Conservation (phyloP, 768 basidiomycete species). For the Tephrocybe sp. region DNA sequence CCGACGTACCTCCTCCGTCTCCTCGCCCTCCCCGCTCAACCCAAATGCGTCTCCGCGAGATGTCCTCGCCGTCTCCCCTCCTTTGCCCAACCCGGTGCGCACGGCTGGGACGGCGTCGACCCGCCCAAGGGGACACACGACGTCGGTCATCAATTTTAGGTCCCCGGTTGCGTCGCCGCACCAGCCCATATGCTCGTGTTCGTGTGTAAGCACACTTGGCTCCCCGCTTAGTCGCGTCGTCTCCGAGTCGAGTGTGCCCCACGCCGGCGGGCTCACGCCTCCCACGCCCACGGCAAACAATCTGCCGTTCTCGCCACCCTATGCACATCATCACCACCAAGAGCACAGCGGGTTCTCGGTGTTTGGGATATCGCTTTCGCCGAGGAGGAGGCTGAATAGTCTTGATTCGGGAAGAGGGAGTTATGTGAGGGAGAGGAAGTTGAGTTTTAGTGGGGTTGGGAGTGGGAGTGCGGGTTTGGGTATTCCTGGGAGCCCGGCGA, state of each 20-base stretch:
- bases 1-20: not conserved
- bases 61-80: not conserved
- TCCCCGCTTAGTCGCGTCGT: conserved; percentile 14
- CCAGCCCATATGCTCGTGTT: not conserved
- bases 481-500: not conserved
- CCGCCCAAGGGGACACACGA: conserved; percentile 12
- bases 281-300: too few species aligned
- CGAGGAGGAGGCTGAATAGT: not conserved
- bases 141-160: conserved; percentile 1
- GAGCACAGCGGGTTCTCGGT: conserved; percentile 5
- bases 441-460: not conserved
- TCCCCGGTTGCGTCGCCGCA: not conserved
- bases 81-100: not conserved
- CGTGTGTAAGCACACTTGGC: not conserved
- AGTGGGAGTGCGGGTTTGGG: not conserved
- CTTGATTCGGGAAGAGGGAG: not conserved
- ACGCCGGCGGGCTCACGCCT: too few species aligned
- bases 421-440: not conserved
- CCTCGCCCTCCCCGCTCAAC: conserved; percentile 7
- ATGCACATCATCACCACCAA: not conserved
- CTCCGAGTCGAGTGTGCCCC: conserved; percentile 9
- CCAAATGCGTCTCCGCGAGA: not conserved
- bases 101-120: not conserved
- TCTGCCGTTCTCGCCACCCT: not conserved
- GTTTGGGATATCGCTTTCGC: not conserved